These are phyloP conservation scores for Dalbergia oliveri DNA, from an alignment of 306 rosid genomes.

Conservation along the genomic window DNA sequence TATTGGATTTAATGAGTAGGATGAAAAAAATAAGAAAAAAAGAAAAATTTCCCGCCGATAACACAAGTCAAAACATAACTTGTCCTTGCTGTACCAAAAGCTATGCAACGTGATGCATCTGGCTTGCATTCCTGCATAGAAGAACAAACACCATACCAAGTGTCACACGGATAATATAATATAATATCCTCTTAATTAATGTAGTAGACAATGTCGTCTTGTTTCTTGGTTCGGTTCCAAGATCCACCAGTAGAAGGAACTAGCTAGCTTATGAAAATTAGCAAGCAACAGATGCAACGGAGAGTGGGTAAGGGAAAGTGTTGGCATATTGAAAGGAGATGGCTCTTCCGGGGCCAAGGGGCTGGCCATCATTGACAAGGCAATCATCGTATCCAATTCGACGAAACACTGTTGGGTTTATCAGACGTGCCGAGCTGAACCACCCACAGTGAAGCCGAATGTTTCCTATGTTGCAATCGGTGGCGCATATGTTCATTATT, in stretches of 20 bases:
- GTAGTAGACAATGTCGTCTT: not conserved
- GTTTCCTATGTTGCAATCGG: slow-evolving; percentile 62
- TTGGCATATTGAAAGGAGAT: slow-evolving; percentile 73
- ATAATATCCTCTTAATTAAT: not conserved
- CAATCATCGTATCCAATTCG: slow-evolving; percentile 63
- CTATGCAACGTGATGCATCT: too few relatives aligned
- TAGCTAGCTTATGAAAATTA: not conserved
- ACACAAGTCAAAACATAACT: too few relatives aligned
- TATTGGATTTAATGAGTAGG: too few relatives aligned
- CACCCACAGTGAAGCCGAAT: slow-evolving; percentile 69
- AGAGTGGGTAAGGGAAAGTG: slow-evolving; percentile 57
- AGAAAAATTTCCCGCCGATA: too few relatives aligned
- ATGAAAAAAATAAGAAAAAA: too few relatives aligned
- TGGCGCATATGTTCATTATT: slow-evolving; percentile 57
- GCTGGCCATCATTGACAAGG: slow-evolving; percentile 60
- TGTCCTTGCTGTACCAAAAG: too few relatives aligned
- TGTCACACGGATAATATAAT: too few relatives aligned
- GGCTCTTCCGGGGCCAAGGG: slow-evolving; percentile 55
- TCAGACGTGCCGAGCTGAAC: slow-evolving; percentile 71
- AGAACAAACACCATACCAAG: too few relatives aligned
- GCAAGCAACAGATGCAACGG: slow-evolving; percentile 65
- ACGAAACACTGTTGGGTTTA: slow-evolving; percentile 61
- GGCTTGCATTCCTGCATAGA: too few relatives aligned
- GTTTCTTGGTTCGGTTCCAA: not conserved
- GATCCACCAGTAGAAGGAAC: not conserved